Evolutionary conservation across 2,329 filamentous ascomycete species (phyloP).

Genomic region (Colletotrichum sp.): DNA sequence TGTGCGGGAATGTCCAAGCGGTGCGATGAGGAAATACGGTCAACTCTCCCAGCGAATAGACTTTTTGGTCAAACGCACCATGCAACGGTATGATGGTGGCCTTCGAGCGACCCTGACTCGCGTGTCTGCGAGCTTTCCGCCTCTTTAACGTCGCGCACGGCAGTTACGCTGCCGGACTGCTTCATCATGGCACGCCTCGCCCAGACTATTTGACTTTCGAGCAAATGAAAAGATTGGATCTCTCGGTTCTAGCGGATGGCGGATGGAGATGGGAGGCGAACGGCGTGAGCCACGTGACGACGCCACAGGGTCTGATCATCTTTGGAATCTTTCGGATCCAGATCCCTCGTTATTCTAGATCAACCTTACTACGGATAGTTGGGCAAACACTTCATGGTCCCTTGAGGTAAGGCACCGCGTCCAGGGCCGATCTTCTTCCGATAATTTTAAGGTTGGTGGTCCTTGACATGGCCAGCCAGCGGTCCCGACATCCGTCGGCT

Average conservation of each 20-base stretch:
- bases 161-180: neutral
- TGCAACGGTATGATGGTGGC: neutral
- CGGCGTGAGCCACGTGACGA: neutral
- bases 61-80: conserved; percentile 10
- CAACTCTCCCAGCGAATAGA: neutral
- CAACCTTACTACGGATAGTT: neutral
- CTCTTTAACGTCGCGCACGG: neutral
- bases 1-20: conserved; percentile 1
- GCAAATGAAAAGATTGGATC: neutral
- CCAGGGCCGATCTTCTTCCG: neutral
- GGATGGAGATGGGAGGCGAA: neutral
- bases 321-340: neutral
- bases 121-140: neutral
- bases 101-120: neutral
- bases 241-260: neutral
- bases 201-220: neutral
- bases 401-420: neutral
- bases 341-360: neutral
- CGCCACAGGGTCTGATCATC: neutral
- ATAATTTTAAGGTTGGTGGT: neutral
- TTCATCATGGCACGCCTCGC: neutral
- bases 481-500: neutral
- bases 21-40: neutral
- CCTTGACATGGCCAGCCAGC: neutral
- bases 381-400: neutral